Percentiles rank a stretch among this genome's conserved stretches.
These are phyloP conservation scores for Psilocybe azurescens DNA, from an alignment of 768 basidiomycete species.

Conservation along the genomic window DNA sequence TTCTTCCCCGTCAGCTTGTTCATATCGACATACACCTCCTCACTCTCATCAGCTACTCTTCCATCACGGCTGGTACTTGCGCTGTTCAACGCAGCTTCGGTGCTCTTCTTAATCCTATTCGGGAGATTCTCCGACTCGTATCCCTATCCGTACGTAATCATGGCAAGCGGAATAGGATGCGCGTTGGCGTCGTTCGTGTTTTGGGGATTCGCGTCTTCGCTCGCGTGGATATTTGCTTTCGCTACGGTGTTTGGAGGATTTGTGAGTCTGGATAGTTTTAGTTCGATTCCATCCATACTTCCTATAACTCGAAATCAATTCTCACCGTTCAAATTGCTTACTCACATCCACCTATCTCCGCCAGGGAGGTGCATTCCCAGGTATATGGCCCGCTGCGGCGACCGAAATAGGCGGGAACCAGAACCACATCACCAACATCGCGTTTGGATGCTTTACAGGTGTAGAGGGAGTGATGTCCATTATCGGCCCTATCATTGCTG, in stretches of 20 bases:
- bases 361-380: slow-evolving; percentile 10
- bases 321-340: too few species aligned
- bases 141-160: slow-evolving; percentile 9
- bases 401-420: slow-evolving; percentile 7
- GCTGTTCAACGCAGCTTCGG: slow-evolving; percentile 11
- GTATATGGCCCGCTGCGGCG: slow-evolving; percentile 9
- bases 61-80: slow-evolving; percentile 8
- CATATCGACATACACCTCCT: slow-evolving; percentile 11
- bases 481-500: slow-evolving; percentile 8
- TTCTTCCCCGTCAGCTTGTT: slow-evolving; percentile 15
- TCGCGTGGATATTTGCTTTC: slow-evolving; percentile 9
- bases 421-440: slow-evolving; percentile 11
- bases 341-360: neutral
- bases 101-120: slow-evolving; percentile 8
- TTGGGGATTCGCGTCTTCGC: slow-evolving; percentile 11
- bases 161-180: slow-evolving; percentile 7
- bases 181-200: slow-evolving; percentile 8
- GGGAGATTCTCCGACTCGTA: slow-evolving; percentile 6
- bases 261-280: neutral
- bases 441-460: slow-evolving; percentile 10
- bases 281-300: neutral
- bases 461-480: slow-evolving; percentile 8
- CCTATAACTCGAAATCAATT: neutral
- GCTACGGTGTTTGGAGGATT: slow-evolving; percentile 5
- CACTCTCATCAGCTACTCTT: slow-evolving; percentile 1